Evolutionary conservation across 2,329 filamentous ascomycete genomes (phyloP), one percentile per base, ranked within the genome.

Genomic region (Fonsecaea erecta): DNA sequence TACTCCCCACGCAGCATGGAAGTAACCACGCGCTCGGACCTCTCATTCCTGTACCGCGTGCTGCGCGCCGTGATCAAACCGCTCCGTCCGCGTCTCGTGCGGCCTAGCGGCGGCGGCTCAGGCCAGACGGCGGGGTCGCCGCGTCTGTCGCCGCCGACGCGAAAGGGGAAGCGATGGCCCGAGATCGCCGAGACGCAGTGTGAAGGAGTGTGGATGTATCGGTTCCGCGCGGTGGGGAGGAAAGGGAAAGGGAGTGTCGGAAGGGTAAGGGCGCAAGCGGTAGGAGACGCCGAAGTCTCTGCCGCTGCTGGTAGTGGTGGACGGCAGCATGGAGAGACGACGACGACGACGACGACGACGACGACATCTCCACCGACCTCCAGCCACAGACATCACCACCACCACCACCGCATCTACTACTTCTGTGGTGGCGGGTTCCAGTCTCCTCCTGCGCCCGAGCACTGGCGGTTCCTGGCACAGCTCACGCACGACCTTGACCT

Each of bases 381-480:
- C n/a, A n/a, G n/a, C n/a, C n/a, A n/a, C n/a, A n/a, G n/a, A n/a
- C n/a, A n/a, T n/a, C n/a, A n/a, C 3, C 28, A 30, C 28, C 28
- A 30, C 3, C 28, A 30, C 28, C 63, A 73, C 69, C 73, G 77
- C 3, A 74, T 88, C 26, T 82, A 84, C 65, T 87, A 86, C 65
- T 86, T 86, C 67, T 78, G 79, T 0, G 85, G 85, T 1, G 85
- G 85, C 6, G 83, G 83, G 2, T 87, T 85, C 81, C 83, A 84
- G 65, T 77, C 76, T 68, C 82, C 82, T 0, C 81, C 85, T 0
- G 79, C 77, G 2, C 68, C 74, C 0, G 77, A 84, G 54, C 85
- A 87, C 66, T 87, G 84, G 84, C 77, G 77, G 5, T 73, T 86
- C 6, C 77, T 79, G 57, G 76, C 80, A 0, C 79, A 83, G 60